These are phyloP conservation scores for Carex cristatella DNA, from an alignment of 176 grass and related monocot genomes.

Conservation along the genomic window DNA sequence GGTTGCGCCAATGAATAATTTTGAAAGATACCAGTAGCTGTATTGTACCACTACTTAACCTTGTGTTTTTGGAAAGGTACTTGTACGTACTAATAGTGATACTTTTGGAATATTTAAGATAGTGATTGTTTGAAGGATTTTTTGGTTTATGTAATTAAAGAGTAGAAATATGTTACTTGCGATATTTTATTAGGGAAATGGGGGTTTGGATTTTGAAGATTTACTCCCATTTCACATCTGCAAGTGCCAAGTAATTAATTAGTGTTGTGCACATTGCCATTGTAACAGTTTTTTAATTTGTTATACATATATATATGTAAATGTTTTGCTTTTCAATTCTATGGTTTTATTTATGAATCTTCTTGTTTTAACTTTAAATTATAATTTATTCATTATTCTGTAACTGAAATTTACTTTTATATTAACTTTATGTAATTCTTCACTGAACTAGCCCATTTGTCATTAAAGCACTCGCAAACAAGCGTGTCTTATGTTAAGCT, in stretches of 20 bases:
- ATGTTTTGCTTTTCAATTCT: neutral
- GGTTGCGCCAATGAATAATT: neutral
- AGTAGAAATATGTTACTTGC: neutral
- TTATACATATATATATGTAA: neutral
- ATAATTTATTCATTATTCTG: neutral
- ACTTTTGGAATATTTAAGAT: neutral
- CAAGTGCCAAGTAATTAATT: neutral
- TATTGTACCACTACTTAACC: neutral
- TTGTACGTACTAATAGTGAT: neutral
- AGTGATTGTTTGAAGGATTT: neutral
- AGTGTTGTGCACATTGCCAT: neutral
- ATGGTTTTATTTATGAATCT: neutral
- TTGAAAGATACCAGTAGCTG: neutral
- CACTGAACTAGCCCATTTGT: too few species aligned
- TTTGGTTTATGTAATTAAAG: neutral
- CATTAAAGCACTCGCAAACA: too few species aligned
- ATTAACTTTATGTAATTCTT: too few species aligned
- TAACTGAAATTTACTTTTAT: neutral
- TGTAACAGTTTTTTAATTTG: neutral
- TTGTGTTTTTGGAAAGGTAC: neutral
- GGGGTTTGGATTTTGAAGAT: constrained; percentile 1
- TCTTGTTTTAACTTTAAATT: neutral
- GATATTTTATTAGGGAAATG: neutral
- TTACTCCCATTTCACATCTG: neutral
- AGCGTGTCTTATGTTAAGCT: too few species aligned